Evolutionary conservation across 495 filamentous ascomycete species (phyloP).

Genomic region (Venustampulla echinocandica): DNA sequence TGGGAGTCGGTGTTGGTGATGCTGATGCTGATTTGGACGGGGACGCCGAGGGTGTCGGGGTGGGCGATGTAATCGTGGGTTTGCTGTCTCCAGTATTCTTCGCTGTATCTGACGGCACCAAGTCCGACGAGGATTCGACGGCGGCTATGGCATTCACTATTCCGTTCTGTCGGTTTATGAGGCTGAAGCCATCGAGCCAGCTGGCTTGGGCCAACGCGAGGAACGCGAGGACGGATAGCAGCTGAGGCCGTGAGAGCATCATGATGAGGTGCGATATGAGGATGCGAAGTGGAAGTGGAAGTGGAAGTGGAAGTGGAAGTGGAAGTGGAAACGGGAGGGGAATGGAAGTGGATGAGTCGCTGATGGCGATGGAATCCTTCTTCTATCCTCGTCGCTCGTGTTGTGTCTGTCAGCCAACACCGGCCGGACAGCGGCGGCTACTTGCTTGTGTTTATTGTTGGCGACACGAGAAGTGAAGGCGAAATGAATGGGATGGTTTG

Average conservation of each 20-base stretch:
- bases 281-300: too few relatives aligned
- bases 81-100: neutral
- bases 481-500: too few relatives aligned
- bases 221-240: constrained; percentile 14
- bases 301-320: too few relatives aligned
- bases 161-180: constrained; percentile 5
- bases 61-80: neutral
- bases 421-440: too few relatives aligned
- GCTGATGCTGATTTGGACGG: neutral
- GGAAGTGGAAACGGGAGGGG: too few relatives aligned
- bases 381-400: too few relatives aligned
- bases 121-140: neutral
- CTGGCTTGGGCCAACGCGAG: constrained; percentile 17
- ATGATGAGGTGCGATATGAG: neutral
- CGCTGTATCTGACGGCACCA: neutral
- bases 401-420: too few relatives aligned
- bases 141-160: neutral
- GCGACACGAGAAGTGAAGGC: too few relatives aligned
- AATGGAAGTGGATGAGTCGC: too few relatives aligned
- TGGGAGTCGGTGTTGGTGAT: neutral
- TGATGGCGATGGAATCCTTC: neutral
- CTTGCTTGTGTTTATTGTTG: too few relatives aligned
- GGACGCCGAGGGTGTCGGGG: neutral
- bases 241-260: constrained; percentile 9
- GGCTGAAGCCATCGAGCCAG: constrained; percentile 7